Evolutionary conservation across 2,329 filamentous ascomycete genomes (phyloP).

Genomic region (Sporothrix brunneoviolacea): DNA sequence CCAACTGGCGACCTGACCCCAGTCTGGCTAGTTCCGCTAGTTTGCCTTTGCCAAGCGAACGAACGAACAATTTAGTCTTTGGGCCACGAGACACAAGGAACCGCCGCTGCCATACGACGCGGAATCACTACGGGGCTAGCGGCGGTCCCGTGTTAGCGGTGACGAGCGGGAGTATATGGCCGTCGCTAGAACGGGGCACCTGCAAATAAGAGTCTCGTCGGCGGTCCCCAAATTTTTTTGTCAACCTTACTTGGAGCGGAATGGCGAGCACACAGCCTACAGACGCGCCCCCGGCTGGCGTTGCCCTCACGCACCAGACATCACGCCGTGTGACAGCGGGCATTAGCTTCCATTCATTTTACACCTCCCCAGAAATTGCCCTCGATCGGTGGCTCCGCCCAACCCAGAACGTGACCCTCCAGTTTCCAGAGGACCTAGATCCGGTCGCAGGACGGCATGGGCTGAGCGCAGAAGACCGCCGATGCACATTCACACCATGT

Average conservation of each 20-base stretch:
- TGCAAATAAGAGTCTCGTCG: too few species aligned
- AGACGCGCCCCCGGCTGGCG: not conserved
- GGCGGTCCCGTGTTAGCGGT: not conserved
- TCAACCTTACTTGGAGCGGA: too few species aligned
- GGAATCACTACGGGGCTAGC: not conserved
- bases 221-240: too few species aligned
- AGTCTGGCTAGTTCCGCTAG: too few species aligned
- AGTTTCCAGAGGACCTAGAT: conserved; percentile 19
- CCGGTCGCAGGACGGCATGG: conserved; percentile 14
- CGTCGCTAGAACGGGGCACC: too few species aligned
- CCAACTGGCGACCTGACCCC: too few species aligned
- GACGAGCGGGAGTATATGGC: too few species aligned
- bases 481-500: conserved; percentile 18
- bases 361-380: not conserved
- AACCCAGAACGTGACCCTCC: conserved; percentile 17
- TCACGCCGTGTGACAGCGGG: conserved; percentile 7
- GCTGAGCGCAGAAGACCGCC: conserved; percentile 15
- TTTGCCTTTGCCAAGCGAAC: too few species aligned
- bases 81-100: not conserved
- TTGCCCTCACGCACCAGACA: not conserved
- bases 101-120: not conserved
- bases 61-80: too few species aligned
- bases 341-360: conserved; percentile 8
- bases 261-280: too few species aligned
- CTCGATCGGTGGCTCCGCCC: conserved; percentile 8